Evolutionary conservation across 176 grass and related monocot genomes (phyloP).

Genomic region (Carex cristatella): DNA sequence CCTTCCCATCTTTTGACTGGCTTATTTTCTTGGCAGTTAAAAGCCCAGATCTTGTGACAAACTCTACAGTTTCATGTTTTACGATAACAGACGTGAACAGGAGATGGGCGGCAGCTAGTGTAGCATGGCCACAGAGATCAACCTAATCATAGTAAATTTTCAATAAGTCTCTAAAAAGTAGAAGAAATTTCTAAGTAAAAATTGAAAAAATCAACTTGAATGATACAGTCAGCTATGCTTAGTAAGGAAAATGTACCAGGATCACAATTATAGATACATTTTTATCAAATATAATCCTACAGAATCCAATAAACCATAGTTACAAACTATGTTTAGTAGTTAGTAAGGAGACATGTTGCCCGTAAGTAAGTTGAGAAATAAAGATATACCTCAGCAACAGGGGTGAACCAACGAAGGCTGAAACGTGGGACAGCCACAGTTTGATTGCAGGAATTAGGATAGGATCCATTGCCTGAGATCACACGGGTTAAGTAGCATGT

Average conservation of each 20-base stretch:
- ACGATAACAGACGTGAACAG: slow-evolving; percentile 36
- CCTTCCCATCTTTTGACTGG: slow-evolving; percentile 1
- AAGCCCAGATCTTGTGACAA: slow-evolving; percentile 51
- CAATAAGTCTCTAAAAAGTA: background rate
- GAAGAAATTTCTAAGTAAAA: background rate
- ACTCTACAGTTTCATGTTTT: slow-evolving; percentile 37
- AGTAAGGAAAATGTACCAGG: background rate
- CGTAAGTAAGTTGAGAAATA: background rate
- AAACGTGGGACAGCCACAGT: slow-evolving; percentile 28
- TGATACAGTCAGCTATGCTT: too few species aligned
- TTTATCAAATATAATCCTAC: background rate
- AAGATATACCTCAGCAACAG: slow-evolving; percentile 43
- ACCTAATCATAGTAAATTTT: slow-evolving; percentile 26
- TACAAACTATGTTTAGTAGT: background rate
- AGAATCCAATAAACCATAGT: background rate
- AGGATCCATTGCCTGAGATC: background rate
- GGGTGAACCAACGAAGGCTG: slow-evolving; percentile 68
- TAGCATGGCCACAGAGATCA: slow-evolving; percentile 51
- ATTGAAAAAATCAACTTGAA: too few species aligned
- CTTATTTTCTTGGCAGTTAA: slow-evolving; percentile 44
- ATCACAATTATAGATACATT: background rate
- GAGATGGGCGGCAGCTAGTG: slow-evolving; percentile 60
- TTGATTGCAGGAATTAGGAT: background rate
- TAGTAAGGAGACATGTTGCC: background rate
- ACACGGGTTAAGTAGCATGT: slow-evolving; percentile 45